Percentiles rank a stretch among this genome's conserved stretches.
Evolutionary conservation across 768 basidiomycete genomes (phyloP).

Genomic region (Mrakia blollopis): DNA sequence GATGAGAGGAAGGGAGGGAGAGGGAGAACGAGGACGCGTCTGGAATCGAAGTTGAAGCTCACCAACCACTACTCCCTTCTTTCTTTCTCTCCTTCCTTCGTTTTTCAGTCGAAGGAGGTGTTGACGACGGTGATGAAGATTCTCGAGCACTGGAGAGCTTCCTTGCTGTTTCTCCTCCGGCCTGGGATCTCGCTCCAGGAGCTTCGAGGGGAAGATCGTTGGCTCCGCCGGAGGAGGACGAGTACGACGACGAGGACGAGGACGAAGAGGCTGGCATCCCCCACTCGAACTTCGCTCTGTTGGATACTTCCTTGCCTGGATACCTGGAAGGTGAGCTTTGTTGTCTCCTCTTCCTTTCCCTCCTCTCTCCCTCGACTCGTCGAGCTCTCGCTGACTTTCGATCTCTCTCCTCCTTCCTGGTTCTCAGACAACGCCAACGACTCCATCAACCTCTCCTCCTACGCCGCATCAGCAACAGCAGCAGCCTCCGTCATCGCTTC

Average conservation of each 20-base stretch:
- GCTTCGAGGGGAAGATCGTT: slow-evolving; percentile 54
- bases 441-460: slow-evolving; percentile 35
- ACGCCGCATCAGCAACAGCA: slow-evolving; percentile 41
- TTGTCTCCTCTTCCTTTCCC: background rate
- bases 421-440: slow-evolving; percentile 14
- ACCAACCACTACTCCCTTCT: slow-evolving; percentile 31
- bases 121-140: slow-evolving; percentile 65
- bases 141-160: slow-evolving; percentile 50
- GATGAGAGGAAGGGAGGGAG: slow-evolving; percentile 46
- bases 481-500: slow-evolving; percentile 35
- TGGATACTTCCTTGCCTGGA: slow-evolving; percentile 75
- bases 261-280: slow-evolving; percentile 49
- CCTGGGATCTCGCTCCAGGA: slow-evolving; percentile 45
- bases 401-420: background rate
- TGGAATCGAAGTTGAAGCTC: slow-evolving; percentile 30
- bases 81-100: background rate
- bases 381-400: background rate
- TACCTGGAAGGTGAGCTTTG: slow-evolving; percentile 41
- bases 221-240: slow-evolving; percentile 56
- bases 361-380: background rate
- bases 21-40: slow-evolving; percentile 12
- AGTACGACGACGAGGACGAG: slow-evolving; percentile 51
- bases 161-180: slow-evolving; percentile 45
- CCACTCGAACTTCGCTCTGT: slow-evolving; percentile 72
- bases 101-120: slow-evolving; percentile 25